phyloP scores from a whole-genome alignment of 257 asterid species.

The Solanum chmielewskii region DNA sequence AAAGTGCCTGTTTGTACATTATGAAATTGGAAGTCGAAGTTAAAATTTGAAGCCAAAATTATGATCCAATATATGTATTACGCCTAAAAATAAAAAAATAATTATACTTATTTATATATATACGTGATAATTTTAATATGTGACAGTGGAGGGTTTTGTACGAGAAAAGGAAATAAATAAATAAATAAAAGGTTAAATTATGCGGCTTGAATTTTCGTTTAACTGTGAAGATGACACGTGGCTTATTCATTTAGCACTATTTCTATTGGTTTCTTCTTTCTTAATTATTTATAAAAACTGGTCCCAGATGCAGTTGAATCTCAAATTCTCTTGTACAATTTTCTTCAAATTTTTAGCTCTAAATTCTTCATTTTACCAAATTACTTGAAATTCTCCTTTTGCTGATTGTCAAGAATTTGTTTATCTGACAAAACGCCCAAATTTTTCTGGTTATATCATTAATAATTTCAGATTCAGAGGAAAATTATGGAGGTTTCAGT shows the following conservation, averaged over 20 bases:
- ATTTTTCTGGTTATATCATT: neutral
- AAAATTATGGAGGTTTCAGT: conserved; percentile 54
- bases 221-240: conserved; percentile 20
- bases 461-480: neutral
- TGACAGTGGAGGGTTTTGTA: neutral
- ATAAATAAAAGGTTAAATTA: neutral
- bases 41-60: too few species aligned
- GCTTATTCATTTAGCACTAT: neutral
- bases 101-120: too few species aligned
- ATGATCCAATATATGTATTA: too few species aligned
- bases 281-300: neutral
- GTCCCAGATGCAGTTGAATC: neutral
- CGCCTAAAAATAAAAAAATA: too few species aligned
- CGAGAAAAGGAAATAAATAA: neutral
- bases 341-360: neutral
- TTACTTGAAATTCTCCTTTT: neutral
- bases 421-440: neutral
- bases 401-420: neutral
- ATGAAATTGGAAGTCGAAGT: too few species aligned
- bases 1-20: too few species aligned
- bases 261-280: neutral
- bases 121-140: neutral
- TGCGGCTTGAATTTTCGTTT: neutral
- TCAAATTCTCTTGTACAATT: neutral
- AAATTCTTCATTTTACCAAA: neutral